Percentiles rank a stretch among this genome's conserved stretches.
These are phyloP conservation scores for Diddensiella transvaalensis DNA, from an alignment of 805 yeast genomes.

Conservation along the genomic window DNA sequence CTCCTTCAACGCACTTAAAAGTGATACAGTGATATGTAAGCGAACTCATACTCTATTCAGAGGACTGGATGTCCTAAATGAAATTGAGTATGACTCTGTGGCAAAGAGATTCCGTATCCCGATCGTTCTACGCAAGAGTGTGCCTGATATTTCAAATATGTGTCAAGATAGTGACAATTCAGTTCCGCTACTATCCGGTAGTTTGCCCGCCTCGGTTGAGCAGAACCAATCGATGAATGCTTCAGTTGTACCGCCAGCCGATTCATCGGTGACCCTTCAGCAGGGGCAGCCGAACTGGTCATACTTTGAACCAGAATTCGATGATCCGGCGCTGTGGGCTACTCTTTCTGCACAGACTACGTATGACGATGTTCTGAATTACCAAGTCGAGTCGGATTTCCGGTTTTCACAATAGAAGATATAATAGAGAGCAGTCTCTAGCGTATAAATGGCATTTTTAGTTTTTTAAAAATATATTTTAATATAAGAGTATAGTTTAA, in stretches of 20 bases:
- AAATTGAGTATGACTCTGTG: neutral
- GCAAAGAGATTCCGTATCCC: neutral
- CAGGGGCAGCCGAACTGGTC: neutral
- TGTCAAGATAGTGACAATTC: no score
- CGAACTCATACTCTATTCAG: neutral
- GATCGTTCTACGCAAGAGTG: neutral
- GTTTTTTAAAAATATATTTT: no score
- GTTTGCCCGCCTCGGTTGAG: neutral
- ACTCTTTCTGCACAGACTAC: neutral
- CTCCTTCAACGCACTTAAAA: neutral
- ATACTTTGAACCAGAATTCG: slow-evolving; percentile 1
- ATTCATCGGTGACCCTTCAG: neutral
- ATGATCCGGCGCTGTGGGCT: slow-evolving; percentile 5
- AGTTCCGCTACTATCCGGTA: neutral
- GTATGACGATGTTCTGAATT: neutral
- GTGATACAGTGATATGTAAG: slow-evolving; percentile 1
- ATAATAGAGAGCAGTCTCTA: no score
- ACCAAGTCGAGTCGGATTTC: neutral
- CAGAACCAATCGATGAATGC: no score
- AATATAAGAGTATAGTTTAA: no score
- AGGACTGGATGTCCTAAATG: neutral
- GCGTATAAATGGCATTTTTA: no score
- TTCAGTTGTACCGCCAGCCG: neutral
- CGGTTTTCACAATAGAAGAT: no score
- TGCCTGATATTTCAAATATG: neutral